Base-by-base conservation (phyloP, 2,329 filamentous ascomycete genomes). In the Fusarium tuaranense region DNA sequence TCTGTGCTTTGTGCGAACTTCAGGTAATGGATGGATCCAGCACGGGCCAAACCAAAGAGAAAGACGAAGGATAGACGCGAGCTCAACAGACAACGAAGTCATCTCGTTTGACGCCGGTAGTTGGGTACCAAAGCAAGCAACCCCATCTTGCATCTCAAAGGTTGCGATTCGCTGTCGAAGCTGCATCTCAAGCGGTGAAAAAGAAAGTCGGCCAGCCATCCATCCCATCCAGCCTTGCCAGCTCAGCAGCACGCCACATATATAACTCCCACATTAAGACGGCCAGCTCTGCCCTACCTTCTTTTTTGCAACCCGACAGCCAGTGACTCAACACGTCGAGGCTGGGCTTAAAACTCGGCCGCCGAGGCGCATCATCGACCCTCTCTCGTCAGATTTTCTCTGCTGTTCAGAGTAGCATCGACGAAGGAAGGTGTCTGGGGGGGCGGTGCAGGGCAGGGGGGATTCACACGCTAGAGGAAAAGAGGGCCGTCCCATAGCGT, bases 201-300 rank as follows among this genome's bases (percentile, higher is more conserved):
- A 32, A 63, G 51, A 30, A 51, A 4, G 10, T 27, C 14, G 46
- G 46, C 46, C 7, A 16, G 22, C 46, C 39, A 63, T 59, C 65
- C 65, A 32, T 64, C 72, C 53, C 53, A 22, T 62, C 72, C 55
- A 60, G 51, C 53, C 57, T 73, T 74, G 72, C 72, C 72, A 75
- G 38, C 72, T 73, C 72, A 75, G 65, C 72, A 75, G n/a, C 59
- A 53, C 69, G 41, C 58, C 65, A 65, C 32, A 74, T 72, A 74
- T 74, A 74, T 74, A 74, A 69, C 68, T 74, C 68, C 61, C 62
- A 62, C 34, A 39, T 75, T 74, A 74, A 74, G 72, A 69, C 39
- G n/a, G 57, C 48, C 55, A 64, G 70, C 61, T 65, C 32, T 32
- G 38, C 38, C 71, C 38, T 27, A 65, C 72, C 34, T 27, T 69